Conservation (phyloP, 2,329 filamentous ascomycete species). For the Albophoma yamanashiensis region DNA sequence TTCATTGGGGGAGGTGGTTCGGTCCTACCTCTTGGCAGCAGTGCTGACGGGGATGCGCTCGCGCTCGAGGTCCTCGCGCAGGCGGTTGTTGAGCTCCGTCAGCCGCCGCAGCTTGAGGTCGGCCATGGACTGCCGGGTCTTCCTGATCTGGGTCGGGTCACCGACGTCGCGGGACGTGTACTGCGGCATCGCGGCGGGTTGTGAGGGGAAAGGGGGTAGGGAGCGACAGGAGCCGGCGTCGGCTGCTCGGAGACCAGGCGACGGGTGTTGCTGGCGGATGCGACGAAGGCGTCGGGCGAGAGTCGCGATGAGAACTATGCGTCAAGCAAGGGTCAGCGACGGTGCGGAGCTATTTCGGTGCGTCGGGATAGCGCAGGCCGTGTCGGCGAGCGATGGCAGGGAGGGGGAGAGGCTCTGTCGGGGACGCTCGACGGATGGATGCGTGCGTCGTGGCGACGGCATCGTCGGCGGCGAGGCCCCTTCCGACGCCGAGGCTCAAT, state of each 20-base stretch:
- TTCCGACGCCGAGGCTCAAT: neutral
- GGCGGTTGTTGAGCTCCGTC: conserved; percentile 90
- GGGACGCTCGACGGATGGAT: neutral
- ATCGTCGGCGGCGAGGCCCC: neutral
- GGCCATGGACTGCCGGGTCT: conserved; percentile 99
- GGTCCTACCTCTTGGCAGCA: conserved; percentile 68
- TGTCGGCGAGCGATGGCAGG: neutral
- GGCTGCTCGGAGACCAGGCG: neutral
- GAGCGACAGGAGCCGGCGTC: conserved; percentile 8
- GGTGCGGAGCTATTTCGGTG: neutral
- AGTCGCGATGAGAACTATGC: neutral
- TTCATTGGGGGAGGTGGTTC: neutral
- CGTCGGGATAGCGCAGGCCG: neutral
- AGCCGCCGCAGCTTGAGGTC: conserved; percentile 93
- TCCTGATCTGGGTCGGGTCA: conserved; percentile 61
- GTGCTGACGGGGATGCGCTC: conserved; percentile 94
- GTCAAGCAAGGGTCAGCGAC: neutral
- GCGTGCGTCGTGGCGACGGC: conserved; percentile 1
- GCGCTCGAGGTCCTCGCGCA: conserved; percentile 91
- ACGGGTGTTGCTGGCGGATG: neutral
- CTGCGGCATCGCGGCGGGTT: conserved; percentile 43
- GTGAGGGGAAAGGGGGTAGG: neutral
- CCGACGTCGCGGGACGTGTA: conserved; percentile 58
- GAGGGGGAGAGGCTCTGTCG: neutral
- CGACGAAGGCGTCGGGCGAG: neutral